These are phyloP conservation scores for Paramarasmius palmivorus DNA, from an alignment of 1,284 basidiomycete species.

Conservation along the genomic window DNA sequence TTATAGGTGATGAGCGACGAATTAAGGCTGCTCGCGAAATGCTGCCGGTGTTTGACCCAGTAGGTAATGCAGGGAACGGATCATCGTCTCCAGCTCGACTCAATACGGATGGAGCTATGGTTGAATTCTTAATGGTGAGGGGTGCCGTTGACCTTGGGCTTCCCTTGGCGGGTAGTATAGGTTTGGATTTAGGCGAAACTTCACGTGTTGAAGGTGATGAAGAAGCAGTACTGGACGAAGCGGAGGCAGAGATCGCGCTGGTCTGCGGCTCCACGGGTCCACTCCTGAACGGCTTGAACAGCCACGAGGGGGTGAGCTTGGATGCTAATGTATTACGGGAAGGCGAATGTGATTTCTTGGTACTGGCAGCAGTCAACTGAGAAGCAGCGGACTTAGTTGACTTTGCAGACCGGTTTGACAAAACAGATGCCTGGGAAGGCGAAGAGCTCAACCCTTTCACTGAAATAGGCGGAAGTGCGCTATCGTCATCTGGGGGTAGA, in stretches of 20 bases:
- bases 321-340: slow-evolving; percentile 48
- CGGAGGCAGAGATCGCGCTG: slow-evolving; percentile 50
- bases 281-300: slow-evolving; percentile 72
- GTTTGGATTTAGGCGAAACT: slow-evolving; percentile 25
- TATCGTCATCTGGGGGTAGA: slow-evolving; percentile 47
- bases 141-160: slow-evolving; percentile 42
- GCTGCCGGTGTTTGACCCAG: slow-evolving; percentile 20
- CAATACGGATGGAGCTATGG: slow-evolving; percentile 37
- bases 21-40: slow-evolving; percentile 34
- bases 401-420: slow-evolving; percentile 19
- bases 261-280: slow-evolving; percentile 62
- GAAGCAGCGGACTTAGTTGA: slow-evolving; percentile 33
- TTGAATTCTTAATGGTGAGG: slow-evolving; percentile 53
- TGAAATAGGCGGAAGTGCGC: slow-evolving; percentile 32
- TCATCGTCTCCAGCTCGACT: slow-evolving; percentile 62
- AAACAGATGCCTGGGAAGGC: slow-evolving; percentile 70
- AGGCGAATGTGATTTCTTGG: slow-evolving; percentile 18
- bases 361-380: slow-evolving; percentile 27
- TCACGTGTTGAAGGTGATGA: slow-evolving; percentile 27
- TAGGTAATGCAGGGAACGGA: slow-evolving; percentile 31
- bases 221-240: slow-evolving; percentile 27
- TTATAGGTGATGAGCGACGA: slow-evolving; percentile 57
- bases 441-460: slow-evolving; percentile 53
- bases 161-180: slow-evolving; percentile 28
- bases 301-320: slow-evolving; percentile 70